Percentiles rank a stretch among this genome's conserved stretches.
Evolutionary conservation across 1,284 basidiomycete genomes (phyloP).

Genomic region (Sanghuangporus sanghuang): DNA sequence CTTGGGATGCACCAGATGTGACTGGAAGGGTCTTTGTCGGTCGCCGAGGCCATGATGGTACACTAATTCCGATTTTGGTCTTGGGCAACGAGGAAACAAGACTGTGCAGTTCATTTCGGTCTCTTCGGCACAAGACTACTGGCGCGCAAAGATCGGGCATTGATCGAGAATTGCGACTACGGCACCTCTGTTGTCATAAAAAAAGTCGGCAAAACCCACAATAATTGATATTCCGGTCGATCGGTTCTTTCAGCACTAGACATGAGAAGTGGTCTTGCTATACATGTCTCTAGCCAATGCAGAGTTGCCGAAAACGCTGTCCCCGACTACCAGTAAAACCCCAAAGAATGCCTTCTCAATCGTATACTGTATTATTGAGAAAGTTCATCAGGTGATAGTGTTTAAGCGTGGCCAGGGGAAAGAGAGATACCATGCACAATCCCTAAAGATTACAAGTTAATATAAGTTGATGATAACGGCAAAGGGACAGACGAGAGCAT

Average conservation of each 20-base stretch:
- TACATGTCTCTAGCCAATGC: not conserved
- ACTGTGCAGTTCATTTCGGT: not conserved
- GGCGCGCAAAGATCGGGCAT: not conserved
- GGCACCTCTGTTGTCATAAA: slow-evolving; percentile 7
- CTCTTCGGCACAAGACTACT: not conserved
- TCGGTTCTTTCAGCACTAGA: not conserved
- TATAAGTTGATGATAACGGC: not conserved
- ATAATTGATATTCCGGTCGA: not conserved
- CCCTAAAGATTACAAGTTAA: slow-evolving; percentile 24
- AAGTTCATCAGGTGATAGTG: slow-evolving; percentile 9
- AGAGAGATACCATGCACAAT: slow-evolving; percentile 38
- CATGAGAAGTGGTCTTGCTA: not conserved
- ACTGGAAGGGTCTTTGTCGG: not conserved
- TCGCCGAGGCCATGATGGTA: not conserved
- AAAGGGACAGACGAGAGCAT: not conserved
- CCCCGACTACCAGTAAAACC: not conserved
- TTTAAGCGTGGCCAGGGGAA: not conserved
- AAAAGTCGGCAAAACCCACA: slow-evolving; percentile 5
- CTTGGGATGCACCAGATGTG: slow-evolving; percentile 2
- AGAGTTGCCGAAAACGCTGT: not conserved
- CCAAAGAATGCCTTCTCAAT: slow-evolving; percentile 7
- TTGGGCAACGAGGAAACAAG: not conserved
- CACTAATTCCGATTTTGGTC: not conserved
- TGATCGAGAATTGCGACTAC: not conserved
- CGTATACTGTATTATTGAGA: slow-evolving; percentile 17